Base-by-base conservation (phyloP, 2,329 filamentous ascomycete species). In the Scortechinia acanthostroma region DNA sequence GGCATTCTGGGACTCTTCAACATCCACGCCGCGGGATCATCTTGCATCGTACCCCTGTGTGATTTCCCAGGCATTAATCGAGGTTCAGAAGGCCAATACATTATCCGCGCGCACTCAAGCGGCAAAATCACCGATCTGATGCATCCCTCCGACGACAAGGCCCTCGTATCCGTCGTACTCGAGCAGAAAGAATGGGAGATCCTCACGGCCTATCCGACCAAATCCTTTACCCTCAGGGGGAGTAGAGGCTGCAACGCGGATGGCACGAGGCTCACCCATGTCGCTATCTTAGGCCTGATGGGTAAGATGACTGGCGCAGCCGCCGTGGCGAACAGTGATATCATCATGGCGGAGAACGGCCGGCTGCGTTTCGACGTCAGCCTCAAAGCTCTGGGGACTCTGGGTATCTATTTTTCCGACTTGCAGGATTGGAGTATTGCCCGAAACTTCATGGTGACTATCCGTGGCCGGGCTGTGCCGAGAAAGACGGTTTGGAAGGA, bases 261-360 rank as follows among this genome's bases (percentile, higher is more conserved):
- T 42, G 55, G 55, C 1, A 57, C 57, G 40, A 56, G 67, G 28
- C 50, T 59, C 17, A 66, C 83, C 0, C 65, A 65, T 37, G 69
- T 91, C 2, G 81, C 88, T 1, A 81, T 85, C 16, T 62, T 97
- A 1, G 91, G 91, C 0, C 68, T 97, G 2, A 51, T 95, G 3
- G 86, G 77, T 2, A 95, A 96, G 62, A 95, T 97, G 87, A 89
- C 89, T 0, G 91, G 90, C 0, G 80, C 84, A 1, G 90, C 88
- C 1, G 90, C 89, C 0, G 74, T 95, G 4, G 68, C 84, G 1
- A 72, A 70, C 28, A 82, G 70, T n/a, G 71, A 76, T 21, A 73
- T 83, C 40, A 74, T 73, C 23, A 58, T 82, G 37, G 55, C 54
- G 3, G 68, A 73, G 4, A 83, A 78, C 46, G 80, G 80, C 0